These are phyloP conservation scores for Blastocystis sp. DNA, from an alignment of 352 stramenopile genomes.

Conservation along the genomic window DNA sequence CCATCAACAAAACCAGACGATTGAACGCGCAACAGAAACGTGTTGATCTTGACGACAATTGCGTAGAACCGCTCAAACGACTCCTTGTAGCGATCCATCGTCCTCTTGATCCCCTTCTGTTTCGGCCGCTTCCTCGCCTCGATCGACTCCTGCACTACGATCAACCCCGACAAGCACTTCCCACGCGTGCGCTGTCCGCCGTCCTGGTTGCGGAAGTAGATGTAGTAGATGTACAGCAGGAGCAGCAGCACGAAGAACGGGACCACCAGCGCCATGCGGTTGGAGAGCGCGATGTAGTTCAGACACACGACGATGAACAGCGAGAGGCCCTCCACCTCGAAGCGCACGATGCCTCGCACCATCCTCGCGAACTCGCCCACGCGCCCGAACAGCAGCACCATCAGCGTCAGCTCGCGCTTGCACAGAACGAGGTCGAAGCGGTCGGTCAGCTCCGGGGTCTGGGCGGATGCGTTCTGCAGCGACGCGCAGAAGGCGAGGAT, in stretches of 20 bases:
- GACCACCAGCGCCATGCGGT: slow-evolving; percentile 1
- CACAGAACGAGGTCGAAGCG: not conserved
- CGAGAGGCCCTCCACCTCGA: not conserved
- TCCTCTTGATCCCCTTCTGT: not conserved
- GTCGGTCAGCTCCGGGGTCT: no score
- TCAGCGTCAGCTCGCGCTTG: not conserved
- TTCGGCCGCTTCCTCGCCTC: no score
- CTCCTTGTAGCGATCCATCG: slow-evolving; percentile 5
- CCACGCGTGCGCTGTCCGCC: no score
- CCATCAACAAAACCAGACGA: not conserved
- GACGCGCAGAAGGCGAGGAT: no score
- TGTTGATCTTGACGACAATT: not conserved
- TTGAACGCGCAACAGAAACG: not conserved
- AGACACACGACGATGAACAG: not conserved
- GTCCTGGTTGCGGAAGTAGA: not conserved
- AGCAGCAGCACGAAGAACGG: not conserved
- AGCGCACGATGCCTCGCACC: not conserved
- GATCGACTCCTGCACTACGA: no score
- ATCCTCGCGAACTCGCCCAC: not conserved
- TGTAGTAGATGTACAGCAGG: slow-evolving; percentile 15
- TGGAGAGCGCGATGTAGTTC: slow-evolving; percentile 8
- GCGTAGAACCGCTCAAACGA: not conserved
- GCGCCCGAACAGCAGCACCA: not conserved
- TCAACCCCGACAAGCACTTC: no score
- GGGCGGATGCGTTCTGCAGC: no score